phyloP scores from a whole-genome alignment of 148 eudicot species.

The Drosera capensis region DNA sequence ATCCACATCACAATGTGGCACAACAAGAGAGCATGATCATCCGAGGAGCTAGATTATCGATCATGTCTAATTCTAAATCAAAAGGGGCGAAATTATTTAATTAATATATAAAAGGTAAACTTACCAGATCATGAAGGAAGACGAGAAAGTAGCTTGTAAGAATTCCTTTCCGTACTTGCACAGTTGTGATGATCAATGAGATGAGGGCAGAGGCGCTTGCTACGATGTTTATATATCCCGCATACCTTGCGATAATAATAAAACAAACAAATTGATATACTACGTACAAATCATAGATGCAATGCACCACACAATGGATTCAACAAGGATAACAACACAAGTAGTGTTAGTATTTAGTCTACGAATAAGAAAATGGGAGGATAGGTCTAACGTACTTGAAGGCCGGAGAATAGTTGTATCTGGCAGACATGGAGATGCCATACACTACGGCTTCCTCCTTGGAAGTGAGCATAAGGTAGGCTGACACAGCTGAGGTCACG shows the following conservation, averaged over 20 bases:
- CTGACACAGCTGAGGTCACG: background rate
- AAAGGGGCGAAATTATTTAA: background rate
- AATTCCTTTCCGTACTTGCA: background rate
- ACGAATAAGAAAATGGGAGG: background rate
- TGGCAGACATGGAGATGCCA: conserved; percentile 2
- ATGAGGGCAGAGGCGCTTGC: background rate
- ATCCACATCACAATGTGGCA: too few relatives aligned
- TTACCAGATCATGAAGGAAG: conserved; percentile 10
- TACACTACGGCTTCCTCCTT: background rate
- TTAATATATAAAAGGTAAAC: background rate
- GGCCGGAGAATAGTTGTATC: conserved; percentile 4
- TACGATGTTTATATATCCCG: background rate
- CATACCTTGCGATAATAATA: background rate
- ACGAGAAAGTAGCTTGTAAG: conserved; percentile 1
- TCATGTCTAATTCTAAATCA: background rate
- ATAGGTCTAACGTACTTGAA: conserved; percentile 4
- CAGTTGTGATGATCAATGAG: background rate
- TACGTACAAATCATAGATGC: too few relatives aligned
- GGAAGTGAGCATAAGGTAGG: conserved; percentile 3
- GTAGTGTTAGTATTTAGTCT: background rate
- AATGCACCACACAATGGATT: too few relatives aligned
- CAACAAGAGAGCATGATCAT: too few relatives aligned
- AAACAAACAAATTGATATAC: background rate
- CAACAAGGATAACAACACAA: background rate
- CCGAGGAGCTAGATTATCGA: background rate